Base-by-base conservation (phyloP, 805 yeast genomes). In the Myxozyma monticola region DNA sequence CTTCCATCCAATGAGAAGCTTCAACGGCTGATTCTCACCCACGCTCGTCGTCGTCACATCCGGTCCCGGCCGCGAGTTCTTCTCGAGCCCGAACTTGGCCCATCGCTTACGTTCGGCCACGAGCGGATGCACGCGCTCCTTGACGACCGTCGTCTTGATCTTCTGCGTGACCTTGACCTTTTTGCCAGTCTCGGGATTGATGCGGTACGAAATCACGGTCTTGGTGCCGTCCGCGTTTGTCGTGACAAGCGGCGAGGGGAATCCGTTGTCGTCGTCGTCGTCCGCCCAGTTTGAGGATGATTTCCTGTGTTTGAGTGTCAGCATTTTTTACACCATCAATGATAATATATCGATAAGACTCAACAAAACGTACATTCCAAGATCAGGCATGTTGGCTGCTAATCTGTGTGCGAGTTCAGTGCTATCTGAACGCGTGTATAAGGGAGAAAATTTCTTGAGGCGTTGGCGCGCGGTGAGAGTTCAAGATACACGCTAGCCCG, bases 81-180 rank as follows among this genome's bases (percentile, higher is more conserved):
- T 78, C 65, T 90, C 97, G 48, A 76, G 81, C 49, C 98, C 99
- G 69, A 83, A 93, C 69, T 88, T 88, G 54, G 72, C 68, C 98
- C 97, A 93, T 60, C 80, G 79, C 69, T 83, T 84, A 71, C 98
- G 85, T 50, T 74, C 77, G n/a, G 96, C 97, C 54, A 91, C 88
- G 37, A 78, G 76, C 42, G 86, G 89, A 68, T 88, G 87, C 36
- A 89, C 96, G 57, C 76, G 79, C 68, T 88, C 96, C 64, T 80
- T 83, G 34, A 84, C 87, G 61, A 77, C 79, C 53, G 85, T 80
- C 63, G 84, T 86, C 67, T 78, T 83, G 66, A 93, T 81, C 66
- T 78, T 85, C 69, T 90, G 96, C 38, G 96, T 89, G 45, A 90
- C 80, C 70, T 85, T 88, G 57, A 85, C 88, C 66, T 85, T 89